These are phyloP conservation scores for Xylaria intraflava DNA, from an alignment of 495 filamentous ascomycete genomes.

Conservation along the genomic window DNA sequence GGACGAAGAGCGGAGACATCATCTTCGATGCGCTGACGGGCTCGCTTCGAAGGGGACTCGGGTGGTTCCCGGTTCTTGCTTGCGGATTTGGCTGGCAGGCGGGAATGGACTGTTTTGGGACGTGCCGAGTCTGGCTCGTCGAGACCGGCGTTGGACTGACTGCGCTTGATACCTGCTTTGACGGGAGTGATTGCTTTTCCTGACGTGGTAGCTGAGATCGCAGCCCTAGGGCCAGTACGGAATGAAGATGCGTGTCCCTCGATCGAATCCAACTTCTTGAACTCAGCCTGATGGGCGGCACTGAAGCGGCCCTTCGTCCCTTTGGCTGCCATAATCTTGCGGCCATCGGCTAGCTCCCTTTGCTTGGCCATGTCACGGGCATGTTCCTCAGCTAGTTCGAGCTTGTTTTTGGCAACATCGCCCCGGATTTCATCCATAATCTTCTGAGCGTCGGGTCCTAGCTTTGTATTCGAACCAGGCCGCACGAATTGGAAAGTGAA, in stretches of 20 bases:
- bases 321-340: slow-evolving; percentile 72
- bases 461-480: slow-evolving; percentile 43
- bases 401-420: slow-evolving; percentile 61
- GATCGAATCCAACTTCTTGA: slow-evolving; percentile 97
- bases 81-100: slow-evolving; percentile 11
- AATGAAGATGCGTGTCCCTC: slow-evolving; percentile 74
- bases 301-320: slow-evolving; percentile 73
- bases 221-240: slow-evolving; percentile 55
- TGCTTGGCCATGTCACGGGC: slow-evolving; percentile 39
- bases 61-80: slow-evolving; percentile 24
- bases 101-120: slow-evolving; percentile 23
- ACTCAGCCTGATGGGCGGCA: slow-evolving; percentile 74
- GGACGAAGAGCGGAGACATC: slow-evolving; percentile 53
- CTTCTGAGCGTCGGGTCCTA: slow-evolving; percentile 65
- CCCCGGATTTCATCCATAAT: slow-evolving; percentile 72
- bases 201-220: slow-evolving; percentile 56
- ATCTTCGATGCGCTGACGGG: slow-evolving; percentile 52
- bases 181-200: slow-evolving; percentile 57
- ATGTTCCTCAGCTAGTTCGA: slow-evolving; percentile 51
- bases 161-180: slow-evolving; percentile 60
- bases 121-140: slow-evolving; percentile 46
- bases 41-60: slow-evolving; percentile 52
- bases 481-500: slow-evolving; percentile 70
- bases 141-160: slow-evolving; percentile 66
- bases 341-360: slow-evolving; percentile 36